These are phyloP conservation scores for Mytilinidion resinicola DNA, from an alignment of 495 filamentous ascomycete species.

Conservation along the genomic window DNA sequence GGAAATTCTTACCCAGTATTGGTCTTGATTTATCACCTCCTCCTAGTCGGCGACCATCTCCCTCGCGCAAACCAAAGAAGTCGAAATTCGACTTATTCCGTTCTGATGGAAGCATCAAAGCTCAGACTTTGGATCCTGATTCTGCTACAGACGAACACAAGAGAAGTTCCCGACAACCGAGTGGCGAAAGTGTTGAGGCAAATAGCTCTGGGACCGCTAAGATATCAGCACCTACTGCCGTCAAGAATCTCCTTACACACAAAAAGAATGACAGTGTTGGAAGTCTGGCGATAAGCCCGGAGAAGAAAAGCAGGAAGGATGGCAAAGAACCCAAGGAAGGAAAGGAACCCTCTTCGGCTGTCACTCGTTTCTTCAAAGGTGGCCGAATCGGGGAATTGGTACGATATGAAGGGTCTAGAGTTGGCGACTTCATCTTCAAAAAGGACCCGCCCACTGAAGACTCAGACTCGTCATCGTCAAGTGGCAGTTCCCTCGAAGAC, in stretches of 20 bases:
- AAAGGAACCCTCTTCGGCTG: slow-evolving; percentile 24
- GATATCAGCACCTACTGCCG: slow-evolving; percentile 14
- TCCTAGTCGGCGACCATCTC: slow-evolving; percentile 17
- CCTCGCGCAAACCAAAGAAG: slow-evolving; percentile 25
- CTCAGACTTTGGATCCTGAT: slow-evolving; percentile 25
- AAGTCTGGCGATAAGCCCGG: slow-evolving; percentile 16
- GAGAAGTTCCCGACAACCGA: slow-evolving; percentile 13
- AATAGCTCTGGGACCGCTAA: slow-evolving; percentile 9
- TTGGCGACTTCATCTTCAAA: slow-evolving; percentile 31
- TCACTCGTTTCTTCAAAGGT: slow-evolving; percentile 35
- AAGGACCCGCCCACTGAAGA: slow-evolving; percentile 24
- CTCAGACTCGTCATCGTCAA: slow-evolving; percentile 8
- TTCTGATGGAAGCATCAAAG: slow-evolving; percentile 26
- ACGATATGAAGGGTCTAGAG: slow-evolving; percentile 27
- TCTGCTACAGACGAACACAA: slow-evolving; percentile 24
- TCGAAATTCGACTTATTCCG: slow-evolving; percentile 29
- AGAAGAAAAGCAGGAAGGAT: slow-evolving; percentile 8
- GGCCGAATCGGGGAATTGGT: slow-evolving; percentile 31
- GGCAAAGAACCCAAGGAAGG: slow-evolving; percentile 23
- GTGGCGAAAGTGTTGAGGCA: slow-evolving; percentile 9
- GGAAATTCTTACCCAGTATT: slow-evolving; percentile 16
- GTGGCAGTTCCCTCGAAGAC: neutral
- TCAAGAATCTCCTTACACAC: slow-evolving; percentile 29
- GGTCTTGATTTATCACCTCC: slow-evolving; percentile 24
- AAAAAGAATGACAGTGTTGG: slow-evolving; percentile 23